Conservation (phyloP, 768 basidiomycete species). For the Leccinellum luteum region DNA sequence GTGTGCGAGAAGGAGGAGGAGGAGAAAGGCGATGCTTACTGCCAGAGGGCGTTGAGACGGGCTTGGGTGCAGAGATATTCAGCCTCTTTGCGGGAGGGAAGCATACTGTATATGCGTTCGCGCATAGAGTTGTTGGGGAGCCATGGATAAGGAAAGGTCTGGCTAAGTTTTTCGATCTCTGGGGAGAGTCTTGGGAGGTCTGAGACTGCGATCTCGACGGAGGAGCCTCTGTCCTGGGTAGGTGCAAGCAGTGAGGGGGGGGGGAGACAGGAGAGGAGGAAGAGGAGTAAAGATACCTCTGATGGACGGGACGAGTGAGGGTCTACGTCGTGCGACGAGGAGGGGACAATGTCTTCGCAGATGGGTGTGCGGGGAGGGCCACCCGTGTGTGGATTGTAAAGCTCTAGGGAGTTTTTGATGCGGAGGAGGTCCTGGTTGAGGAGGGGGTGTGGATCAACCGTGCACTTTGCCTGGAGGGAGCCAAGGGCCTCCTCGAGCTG, state of each 20-base stretch:
- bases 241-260: not conserved
- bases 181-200: conserved; percentile 26
- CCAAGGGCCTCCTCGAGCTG: conserved; percentile 62
- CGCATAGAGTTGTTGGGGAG: conserved; percentile 60
- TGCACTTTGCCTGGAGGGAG: conserved; percentile 38
- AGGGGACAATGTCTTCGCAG: conserved; percentile 13
- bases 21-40: conserved; percentile 44
- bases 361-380: not conserved
- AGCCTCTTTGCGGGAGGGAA: conserved; percentile 60
- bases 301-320: conserved; percentile 18
- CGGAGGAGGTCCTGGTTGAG: conserved; percentile 55
- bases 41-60: conserved; percentile 68
- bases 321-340: conserved; percentile 13
- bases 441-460: conserved; percentile 50
- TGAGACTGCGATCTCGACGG: conserved; percentile 18
- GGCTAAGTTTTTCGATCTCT: conserved; percentile 48
- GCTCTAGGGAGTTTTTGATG: conserved; percentile 67
- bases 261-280: not conserved
- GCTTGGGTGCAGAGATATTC: conserved; percentile 61
- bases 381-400: conserved; percentile 42
- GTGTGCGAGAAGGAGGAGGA: not conserved
- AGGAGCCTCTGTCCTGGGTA: conserved; percentile 25
- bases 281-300: conserved; percentile 18
- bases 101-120: conserved; percentile 58
- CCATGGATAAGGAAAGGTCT: conserved; percentile 71